Base-by-base conservation (phyloP, 2,329 filamentous ascomycete genomes). In the Lithohypha guttulata region DNA sequence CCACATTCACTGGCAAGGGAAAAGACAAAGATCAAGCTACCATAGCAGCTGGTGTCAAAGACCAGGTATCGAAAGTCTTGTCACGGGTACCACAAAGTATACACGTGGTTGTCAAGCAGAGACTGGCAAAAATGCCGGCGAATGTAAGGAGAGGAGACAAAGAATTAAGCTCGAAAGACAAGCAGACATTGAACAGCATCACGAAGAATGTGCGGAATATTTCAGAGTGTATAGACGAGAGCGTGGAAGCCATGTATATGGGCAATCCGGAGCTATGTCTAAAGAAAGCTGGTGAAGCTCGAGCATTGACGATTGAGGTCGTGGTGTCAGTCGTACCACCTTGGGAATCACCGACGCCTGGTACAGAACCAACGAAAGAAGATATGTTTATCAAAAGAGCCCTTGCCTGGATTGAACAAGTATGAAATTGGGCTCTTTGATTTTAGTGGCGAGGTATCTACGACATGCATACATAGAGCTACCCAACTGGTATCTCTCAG, bases 191-290 rank as follows among this genome's bases (percentile, higher is more conserved):
- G 19, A 62, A 66, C 41, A 45, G 42, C 0, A 42, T 66, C 30
- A 50, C 63, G 38, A 26, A 37, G 14, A 50, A 57, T 23, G 45
- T 63, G 15, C 55, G 58, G 11, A 44, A 41, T 10, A 60, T 66
- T 26, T 62, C 64, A 1, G 59, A 60, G 15, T 49, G 59, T 27
- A 53, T 67, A 11, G 64, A 68, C 45, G 64, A 68, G 47, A 57
- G 58, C n/a, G 64, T 62, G 2, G 64, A 64, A 9, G 60, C 60
- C 11, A 49, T 68, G 39, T 67, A 68, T 40, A 58, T 66, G 45
- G 56, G 53, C 14, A 54, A 66, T 41, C 46, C 55, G 14, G 51
- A 57, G 26, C 19, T 46, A 15, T 50, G 46, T 39, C 35, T 51
- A 17, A 49, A 49, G 38, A 50, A 51, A 28, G 47, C 49, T 14